Evolutionary conservation across 2,329 filamentous ascomycete species (phyloP).

Genomic region (Neodidymelliopsis sp.): DNA sequence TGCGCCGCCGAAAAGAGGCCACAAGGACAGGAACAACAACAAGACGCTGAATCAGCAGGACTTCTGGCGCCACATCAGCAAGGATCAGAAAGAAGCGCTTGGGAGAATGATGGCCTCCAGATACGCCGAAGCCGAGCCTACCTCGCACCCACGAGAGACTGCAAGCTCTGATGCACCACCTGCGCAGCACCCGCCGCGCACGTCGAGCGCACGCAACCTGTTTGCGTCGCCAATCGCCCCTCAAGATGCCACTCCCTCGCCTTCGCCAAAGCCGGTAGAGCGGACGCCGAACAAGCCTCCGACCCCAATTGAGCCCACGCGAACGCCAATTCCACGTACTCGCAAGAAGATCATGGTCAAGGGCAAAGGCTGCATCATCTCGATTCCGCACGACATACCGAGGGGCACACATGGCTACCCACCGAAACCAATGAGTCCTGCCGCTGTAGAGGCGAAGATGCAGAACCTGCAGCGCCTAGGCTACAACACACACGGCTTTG

Average conservation of each 20-base stretch:
- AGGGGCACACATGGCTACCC: conserved; percentile 52
- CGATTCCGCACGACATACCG: conserved; percentile 53
- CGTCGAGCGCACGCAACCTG: conserved; percentile 25
- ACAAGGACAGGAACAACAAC: conserved; percentile 54
- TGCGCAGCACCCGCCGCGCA: conserved; percentile 21
- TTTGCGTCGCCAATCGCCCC: conserved; percentile 32
- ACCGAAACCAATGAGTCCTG: conserved; percentile 53
- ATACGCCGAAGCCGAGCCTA: conserved; percentile 47
- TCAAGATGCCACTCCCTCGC: conserved; percentile 23
- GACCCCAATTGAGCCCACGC: conserved; percentile 26
- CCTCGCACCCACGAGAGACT: conserved; percentile 44
- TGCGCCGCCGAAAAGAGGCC: conserved; percentile 43
- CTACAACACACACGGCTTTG: conserved; percentile 73
- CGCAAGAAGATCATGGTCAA: conserved; percentile 57
- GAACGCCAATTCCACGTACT: conserved; percentile 43
- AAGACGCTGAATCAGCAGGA: conserved; percentile 59
- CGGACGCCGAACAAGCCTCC: conserved; percentile 28
- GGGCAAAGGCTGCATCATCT: conserved; percentile 56
- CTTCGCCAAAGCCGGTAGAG: conserved; percentile 28
- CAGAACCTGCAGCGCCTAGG: conserved; percentile 72
- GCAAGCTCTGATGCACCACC: conserved; percentile 24
- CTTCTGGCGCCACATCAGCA: conserved; percentile 56
- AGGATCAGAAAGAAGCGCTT: conserved; percentile 47
- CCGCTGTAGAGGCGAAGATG: conserved; percentile 68
- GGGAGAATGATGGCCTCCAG: conserved; percentile 52